Evolutionary conservation across 768 basidiomycete genomes (phyloP).

Genomic region (Hypholoma fasciculare): DNA sequence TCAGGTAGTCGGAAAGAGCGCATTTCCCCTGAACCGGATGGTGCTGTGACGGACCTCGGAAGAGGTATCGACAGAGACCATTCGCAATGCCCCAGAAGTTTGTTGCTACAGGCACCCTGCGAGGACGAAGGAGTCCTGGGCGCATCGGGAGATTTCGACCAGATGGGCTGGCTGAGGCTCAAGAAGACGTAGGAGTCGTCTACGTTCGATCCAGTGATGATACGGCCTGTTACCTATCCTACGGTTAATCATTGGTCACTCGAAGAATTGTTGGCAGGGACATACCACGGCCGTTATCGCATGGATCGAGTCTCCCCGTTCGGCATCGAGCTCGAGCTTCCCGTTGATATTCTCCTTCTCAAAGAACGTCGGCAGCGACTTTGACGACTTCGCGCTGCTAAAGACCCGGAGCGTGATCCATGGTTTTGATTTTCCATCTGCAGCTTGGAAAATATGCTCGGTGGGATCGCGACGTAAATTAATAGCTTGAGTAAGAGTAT

Average conservation of each 20-base stretch:
- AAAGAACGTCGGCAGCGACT: constrained; percentile 51
- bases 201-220: constrained; percentile 47
- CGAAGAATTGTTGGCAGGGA: neutral
- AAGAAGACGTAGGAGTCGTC: constrained; percentile 47
- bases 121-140: constrained; percentile 43
- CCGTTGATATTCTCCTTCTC: constrained; percentile 56
- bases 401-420: constrained; percentile 46
- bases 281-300: constrained; percentile 44
- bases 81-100: constrained; percentile 45
- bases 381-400: constrained; percentile 54
- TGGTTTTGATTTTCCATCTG: constrained; percentile 41
- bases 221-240: constrained; percentile 47
- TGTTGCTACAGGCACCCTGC: constrained; percentile 37
- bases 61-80: constrained; percentile 52
- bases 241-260: neutral
- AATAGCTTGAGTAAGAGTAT: constrained; percentile 40
- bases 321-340: constrained; percentile 44
- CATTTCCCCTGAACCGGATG: constrained; percentile 35
- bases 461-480: constrained; percentile 42
- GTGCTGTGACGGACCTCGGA: constrained; percentile 40
- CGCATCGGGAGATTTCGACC: constrained; percentile 44
- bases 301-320: constrained; percentile 54
- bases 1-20: constrained; percentile 47
- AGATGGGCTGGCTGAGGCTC: constrained; percentile 42
- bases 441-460: constrained; percentile 45